A percentile compares a stretch with the other conserved stretches of the same genome.
These are phyloP conservation scores for Sungouiella thailandica DNA, from an alignment of 805 yeast genomes.

Conservation along the genomic window DNA sequence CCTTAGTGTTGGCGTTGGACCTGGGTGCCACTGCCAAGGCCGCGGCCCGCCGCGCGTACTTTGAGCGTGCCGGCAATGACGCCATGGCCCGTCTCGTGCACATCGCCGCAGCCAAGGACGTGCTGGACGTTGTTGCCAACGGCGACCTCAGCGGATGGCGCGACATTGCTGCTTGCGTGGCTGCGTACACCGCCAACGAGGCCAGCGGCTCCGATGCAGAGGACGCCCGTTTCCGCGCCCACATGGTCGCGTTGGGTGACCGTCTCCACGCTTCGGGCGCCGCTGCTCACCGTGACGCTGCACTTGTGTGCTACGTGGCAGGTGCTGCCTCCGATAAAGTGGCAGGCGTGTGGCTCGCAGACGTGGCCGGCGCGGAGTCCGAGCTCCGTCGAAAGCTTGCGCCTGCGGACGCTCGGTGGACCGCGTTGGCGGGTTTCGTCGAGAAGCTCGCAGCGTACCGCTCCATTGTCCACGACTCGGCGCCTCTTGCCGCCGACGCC, in stretches of 20 bases:
- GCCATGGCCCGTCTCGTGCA: constrained; percentile 71
- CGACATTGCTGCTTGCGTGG: constrained; percentile 65
- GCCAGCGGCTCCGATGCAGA: constrained; percentile 38
- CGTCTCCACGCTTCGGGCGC: constrained; percentile 43
- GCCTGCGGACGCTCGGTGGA: constrained; percentile 79
- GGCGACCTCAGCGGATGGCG: constrained; percentile 81
- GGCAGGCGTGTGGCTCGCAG: constrained; percentile 79
- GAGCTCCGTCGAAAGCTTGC: constrained; percentile 43
- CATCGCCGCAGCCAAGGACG: constrained; percentile 51
- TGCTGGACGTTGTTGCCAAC: constrained; percentile 68
- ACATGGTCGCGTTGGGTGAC: constrained; percentile 70
- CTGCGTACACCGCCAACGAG: constrained; percentile 40
- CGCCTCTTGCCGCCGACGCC: constrained; percentile 39
- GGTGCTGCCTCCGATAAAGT: constrained; percentile 79
- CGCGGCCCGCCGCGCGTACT: constrained; percentile 68
- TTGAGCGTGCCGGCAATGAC: constrained; percentile 49
- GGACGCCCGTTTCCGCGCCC: constrained; percentile 51
- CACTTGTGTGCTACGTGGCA: constrained; percentile 71
- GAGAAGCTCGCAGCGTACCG: constrained; percentile 79
- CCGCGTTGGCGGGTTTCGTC: constrained; percentile 73
- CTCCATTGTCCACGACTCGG: constrained; percentile 38
- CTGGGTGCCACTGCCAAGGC: constrained; percentile 56
- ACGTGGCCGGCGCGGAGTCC: constrained; percentile 43
- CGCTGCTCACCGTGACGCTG: constrained; percentile 54
- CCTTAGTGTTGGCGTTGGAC: constrained; percentile 72